These are phyloP conservation scores for Podaxis sp. DNA, from an alignment of 768 basidiomycete genomes.

Conservation along the genomic window DNA sequence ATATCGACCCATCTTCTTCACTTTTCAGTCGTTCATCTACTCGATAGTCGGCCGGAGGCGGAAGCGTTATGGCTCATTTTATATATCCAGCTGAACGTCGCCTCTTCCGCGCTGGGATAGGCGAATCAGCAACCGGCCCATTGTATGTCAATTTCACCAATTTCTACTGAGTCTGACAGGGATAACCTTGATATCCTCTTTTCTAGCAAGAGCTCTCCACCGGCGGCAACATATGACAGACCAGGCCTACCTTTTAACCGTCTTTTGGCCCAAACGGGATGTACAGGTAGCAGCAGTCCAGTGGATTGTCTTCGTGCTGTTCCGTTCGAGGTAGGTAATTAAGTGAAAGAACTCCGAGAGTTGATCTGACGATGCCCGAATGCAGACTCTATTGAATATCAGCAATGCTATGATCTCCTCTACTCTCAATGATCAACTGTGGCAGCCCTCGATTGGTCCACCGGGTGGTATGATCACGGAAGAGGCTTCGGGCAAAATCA, in stretches of 20 bases:
- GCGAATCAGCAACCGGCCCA: constrained; percentile 52
- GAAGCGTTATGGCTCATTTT: constrained; percentile 46
- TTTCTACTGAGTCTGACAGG: background rate
- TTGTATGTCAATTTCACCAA: constrained; percentile 36
- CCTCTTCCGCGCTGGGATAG: constrained; percentile 52
- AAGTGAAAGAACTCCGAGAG: background rate
- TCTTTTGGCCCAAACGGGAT: constrained; percentile 45
- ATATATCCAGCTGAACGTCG: constrained; percentile 35
- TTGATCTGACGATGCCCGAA: background rate
- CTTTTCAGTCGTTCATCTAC: background rate
- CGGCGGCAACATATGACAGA: constrained; percentile 44
- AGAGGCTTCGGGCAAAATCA: constrained; percentile 43
- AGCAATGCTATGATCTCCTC: constrained; percentile 43
- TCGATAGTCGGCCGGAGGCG: constrained; percentile 48
- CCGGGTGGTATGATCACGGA: constrained; percentile 46
- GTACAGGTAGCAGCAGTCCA: constrained; percentile 34
- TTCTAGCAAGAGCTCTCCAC: constrained; percentile 50
- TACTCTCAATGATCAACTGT: constrained; percentile 51
- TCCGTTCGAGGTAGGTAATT: constrained; percentile 38
- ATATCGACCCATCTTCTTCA: background rate
- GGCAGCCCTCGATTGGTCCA: constrained; percentile 56
- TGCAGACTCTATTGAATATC: constrained; percentile 45
- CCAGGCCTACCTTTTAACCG: constrained; percentile 49
- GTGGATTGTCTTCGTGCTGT: constrained; percentile 44
- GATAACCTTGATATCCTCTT: background rate